Evolutionary conservation across 805 yeast genomes (phyloP).

Genomic region (Ogataea methylovora): DNA sequence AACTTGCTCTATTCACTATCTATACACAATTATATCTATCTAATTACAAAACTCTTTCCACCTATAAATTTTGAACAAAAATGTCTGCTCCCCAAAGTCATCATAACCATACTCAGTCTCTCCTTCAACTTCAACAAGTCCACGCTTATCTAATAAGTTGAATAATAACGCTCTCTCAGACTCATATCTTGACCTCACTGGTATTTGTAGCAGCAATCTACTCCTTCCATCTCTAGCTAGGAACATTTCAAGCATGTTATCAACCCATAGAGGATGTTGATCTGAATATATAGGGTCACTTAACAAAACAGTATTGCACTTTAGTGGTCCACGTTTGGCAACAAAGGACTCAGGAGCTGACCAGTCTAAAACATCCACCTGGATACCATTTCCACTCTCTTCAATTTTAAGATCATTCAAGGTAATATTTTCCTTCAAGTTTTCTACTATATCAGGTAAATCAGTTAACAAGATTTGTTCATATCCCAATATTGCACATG

Average conservation of each 20-base stretch:
- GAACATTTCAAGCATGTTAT: conserved; percentile 47
- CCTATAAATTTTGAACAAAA: conserved; percentile 33
- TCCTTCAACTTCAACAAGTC: conserved; percentile 28
- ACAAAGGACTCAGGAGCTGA: conserved; percentile 36
- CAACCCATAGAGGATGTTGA: conserved; percentile 71
- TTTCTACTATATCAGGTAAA: conserved; percentile 66
- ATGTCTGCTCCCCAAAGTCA: conserved; percentile 74
- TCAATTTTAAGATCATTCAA: conserved; percentile 33
- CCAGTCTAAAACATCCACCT: conserved; percentile 72
- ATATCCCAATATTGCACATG: conserved; percentile 46
- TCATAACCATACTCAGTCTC: conserved; percentile 62
- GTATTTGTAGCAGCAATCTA: conserved; percentile 63
- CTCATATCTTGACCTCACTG: conserved; percentile 61
- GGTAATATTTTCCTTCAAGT: conserved; percentile 50
- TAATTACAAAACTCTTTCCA: too few relatives aligned
- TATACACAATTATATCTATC: too few relatives aligned
- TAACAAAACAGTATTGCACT: conserved; percentile 55
- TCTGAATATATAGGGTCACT: conserved; percentile 89
- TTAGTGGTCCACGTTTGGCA: conserved; percentile 18
- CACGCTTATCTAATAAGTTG: conserved; percentile 34
- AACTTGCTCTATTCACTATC: too few relatives aligned
- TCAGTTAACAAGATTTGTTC: conserved; percentile 56
- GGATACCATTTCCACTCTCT: conserved; percentile 5
- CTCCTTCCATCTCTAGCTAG: conserved; percentile 27
- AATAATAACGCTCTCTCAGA: conserved; percentile 57